A percentile compares a stretch with the other conserved stretches of the same genome.
These are phyloP conservation scores for Setaria viridis DNA, from an alignment of 202 grass and related monocot species.

Conservation along the genomic window DNA sequence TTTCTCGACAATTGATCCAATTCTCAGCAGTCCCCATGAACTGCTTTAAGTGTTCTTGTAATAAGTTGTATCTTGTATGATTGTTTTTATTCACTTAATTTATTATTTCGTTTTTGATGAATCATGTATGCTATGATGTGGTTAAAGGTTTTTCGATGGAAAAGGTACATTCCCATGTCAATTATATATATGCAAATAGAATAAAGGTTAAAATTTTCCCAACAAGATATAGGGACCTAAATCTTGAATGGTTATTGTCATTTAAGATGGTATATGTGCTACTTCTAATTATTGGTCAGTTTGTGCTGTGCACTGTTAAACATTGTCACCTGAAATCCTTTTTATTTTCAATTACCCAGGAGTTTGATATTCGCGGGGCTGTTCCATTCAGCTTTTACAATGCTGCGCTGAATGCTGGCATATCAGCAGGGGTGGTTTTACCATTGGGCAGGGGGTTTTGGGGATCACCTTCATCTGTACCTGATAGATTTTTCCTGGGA, in stretches of 20 bases:
- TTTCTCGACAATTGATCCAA: background rate
- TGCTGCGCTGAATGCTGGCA: constrained; percentile 74
- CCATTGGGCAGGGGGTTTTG: constrained; percentile 63
- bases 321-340: constrained; percentile 18
- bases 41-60: constrained; percentile 5
- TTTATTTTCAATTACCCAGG: constrained; percentile 50
- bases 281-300: background rate
- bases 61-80: background rate
- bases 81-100: background rate
- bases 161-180: background rate
- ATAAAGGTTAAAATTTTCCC: background rate
- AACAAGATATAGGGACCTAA: background rate
- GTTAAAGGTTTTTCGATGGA: background rate
- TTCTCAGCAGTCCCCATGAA: background rate
- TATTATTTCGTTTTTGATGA: background rate
- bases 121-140: constrained; percentile 9
- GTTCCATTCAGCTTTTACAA: constrained; percentile 80
- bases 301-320: background rate
- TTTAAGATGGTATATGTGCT: constrained; percentile 16
- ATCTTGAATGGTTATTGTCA: background rate
- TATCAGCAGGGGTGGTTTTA: constrained; percentile 68
- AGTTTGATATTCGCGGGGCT: constrained; percentile 72
- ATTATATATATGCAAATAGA: background rate
- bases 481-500: constrained; percentile 81
- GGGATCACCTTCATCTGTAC: constrained; percentile 62